Evolutionary conservation across 331 rosid genomes (phyloP), one percentile per base, ranked within the genome.

Genomic region (Acacia concinna): DNA sequence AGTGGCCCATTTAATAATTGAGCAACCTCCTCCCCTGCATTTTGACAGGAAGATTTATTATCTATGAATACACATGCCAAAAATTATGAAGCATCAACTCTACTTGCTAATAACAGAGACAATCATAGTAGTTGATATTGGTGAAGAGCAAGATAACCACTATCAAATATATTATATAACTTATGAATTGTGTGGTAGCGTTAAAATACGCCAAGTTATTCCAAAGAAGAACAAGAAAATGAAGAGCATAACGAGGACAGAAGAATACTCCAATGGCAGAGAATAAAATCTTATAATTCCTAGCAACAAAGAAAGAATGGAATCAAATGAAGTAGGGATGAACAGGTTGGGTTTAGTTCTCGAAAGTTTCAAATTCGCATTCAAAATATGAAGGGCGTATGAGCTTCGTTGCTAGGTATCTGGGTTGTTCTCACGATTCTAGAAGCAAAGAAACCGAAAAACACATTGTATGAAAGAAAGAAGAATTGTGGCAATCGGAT

Each of bases 11-110:
- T 52, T 46, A 23, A 40, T 68, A 59, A 68, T 67, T 46, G 68
- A 74, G 67, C 83, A 80, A 59, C 51, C 23, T 63, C 41, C 51
- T 71, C 68, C 41, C 90, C 91, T 87, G 75, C 91, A 86, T 79
- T 76, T 49, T 57, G 68, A 63, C 57, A 82, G 34, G 47, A 82
- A 25, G 47, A 49, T 70, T 11, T 41, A 65, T 23, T 32, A 41
- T 47, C 21, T 60, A 67, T 35, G 4, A n/a, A 67, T 0, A 67
- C 32, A 37, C 31, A 3, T 67, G 65, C 52, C 77, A 47, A 54
- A 44, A 43, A 71, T 68, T 74, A 56, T 27, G 40, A 43, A 59
- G 66, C 52, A 32, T 64, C 56, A 31, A 47, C 28, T 51, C 64
- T 32, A 68, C 59, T 35, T 6, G 70, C 73, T 15, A 56, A 57